phyloP scores from a whole-genome alignment of 257 asterid genomes.

The Coffea canephora region DNA sequence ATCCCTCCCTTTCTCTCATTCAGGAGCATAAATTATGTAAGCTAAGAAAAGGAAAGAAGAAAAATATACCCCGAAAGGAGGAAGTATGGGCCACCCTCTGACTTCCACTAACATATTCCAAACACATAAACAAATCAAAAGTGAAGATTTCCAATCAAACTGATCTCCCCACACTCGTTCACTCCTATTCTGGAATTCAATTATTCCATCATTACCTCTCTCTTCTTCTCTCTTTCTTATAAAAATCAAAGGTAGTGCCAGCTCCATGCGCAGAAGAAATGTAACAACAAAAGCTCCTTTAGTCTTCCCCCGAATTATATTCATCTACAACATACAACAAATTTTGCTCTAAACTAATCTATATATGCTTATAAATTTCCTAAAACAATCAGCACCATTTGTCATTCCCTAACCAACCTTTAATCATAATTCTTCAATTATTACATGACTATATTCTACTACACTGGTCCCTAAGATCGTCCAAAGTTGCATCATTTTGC shows the following conservation, averaged over 20 bases:
- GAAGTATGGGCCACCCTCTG: constrained; percentile 49
- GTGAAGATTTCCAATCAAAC: constrained; percentile 63
- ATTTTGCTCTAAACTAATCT: constrained; percentile 20
- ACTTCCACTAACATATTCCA: constrained; percentile 80
- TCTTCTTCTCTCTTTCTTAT: constrained; percentile 29
- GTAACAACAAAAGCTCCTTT: constrained; percentile 53
- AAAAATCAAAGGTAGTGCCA: constrained; percentile 44
- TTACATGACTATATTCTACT: constrained; percentile 40
- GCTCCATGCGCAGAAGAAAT: constrained; percentile 38
- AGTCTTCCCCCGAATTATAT: neutral
- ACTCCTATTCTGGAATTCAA: constrained; percentile 54
- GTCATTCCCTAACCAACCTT: constrained; percentile 32
- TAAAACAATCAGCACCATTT: constrained; percentile 16
- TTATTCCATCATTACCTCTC: constrained; percentile 32
- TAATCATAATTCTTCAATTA: constrained; percentile 56
- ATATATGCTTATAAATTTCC: constrained; percentile 6
- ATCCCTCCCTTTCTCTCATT: constrained; percentile 21
- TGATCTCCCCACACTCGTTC: constrained; percentile 48
- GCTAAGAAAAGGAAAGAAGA: neutral
- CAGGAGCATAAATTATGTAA: constrained; percentile 13
- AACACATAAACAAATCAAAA: constrained; percentile 60
- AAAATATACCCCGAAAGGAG: constrained; percentile 32
- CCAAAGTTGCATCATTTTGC: constrained; percentile 50
- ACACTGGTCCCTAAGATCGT: constrained; percentile 44
- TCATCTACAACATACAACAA: constrained; percentile 48